A percentile compares a stretch with the other conserved stretches of the same genome.
Evolutionary conservation across 805 yeast species (phyloP).

Genomic region (Clavispora carvajalis): DNA sequence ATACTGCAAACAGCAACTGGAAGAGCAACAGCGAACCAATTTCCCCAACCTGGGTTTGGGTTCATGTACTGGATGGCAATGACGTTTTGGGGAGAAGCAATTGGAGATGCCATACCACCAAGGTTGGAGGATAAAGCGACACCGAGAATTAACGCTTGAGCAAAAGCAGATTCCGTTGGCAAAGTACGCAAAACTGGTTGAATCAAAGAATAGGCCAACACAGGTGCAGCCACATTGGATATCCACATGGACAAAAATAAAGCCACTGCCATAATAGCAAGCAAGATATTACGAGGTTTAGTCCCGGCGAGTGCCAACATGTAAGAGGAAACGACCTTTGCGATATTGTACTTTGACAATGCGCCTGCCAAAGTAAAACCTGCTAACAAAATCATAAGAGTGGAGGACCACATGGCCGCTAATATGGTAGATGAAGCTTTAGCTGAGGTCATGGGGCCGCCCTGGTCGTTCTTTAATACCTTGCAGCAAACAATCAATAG

Average conservation of each 20-base stretch:
- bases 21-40: slow-evolving; percentile 85
- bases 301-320: slow-evolving; percentile 82
- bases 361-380: slow-evolving; percentile 97
- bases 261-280: slow-evolving; percentile 83
- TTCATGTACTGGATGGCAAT: slow-evolving; percentile 85
- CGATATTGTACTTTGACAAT: slow-evolving; percentile 82
- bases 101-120: slow-evolving; percentile 97
- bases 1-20: slow-evolving; percentile 71
- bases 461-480: slow-evolving; percentile 51
- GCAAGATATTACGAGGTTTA: slow-evolving; percentile 68
- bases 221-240: slow-evolving; percentile 96
- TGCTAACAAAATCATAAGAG: slow-evolving; percentile 82
- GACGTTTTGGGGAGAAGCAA: slow-evolving; percentile 94
- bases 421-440: slow-evolving; percentile 77
- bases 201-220: slow-evolving; percentile 81
- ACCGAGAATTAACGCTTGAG: slow-evolving; percentile 81
- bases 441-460: slow-evolving; percentile 49
- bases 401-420: slow-evolving; percentile 92
- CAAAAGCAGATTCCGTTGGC: slow-evolving; percentile 72
- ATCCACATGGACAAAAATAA: slow-evolving; percentile 91
- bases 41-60: slow-evolving; percentile 76
- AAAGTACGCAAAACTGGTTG: slow-evolving; percentile 85
- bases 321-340: slow-evolving; percentile 77
- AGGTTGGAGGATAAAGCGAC: slow-evolving; percentile 89
- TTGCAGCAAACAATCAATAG: slow-evolving; percentile 68